phyloP scores from a whole-genome alignment of 140 eudicot genomes.

The Flaveria floridana region DNA sequence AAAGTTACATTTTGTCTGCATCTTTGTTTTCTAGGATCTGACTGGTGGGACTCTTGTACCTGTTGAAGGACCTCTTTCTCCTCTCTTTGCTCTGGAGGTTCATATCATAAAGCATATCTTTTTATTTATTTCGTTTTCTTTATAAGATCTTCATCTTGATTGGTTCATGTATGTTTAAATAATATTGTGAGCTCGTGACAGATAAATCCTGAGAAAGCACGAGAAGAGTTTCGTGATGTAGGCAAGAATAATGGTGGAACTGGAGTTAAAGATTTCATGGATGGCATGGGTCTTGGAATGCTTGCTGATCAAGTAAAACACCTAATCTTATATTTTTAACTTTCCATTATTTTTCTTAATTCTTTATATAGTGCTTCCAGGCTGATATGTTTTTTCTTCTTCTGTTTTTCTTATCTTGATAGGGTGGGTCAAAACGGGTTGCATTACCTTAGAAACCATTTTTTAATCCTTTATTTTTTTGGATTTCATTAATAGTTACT shows the following conservation, averaged over 20 bases:
- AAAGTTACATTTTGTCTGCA: slow-evolving; percentile 20
- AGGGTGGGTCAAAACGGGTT: neutral
- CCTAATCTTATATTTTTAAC: neutral
- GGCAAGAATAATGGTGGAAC: slow-evolving; percentile 72
- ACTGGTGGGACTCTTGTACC: slow-evolving; percentile 88
- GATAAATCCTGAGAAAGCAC: slow-evolving; percentile 92
- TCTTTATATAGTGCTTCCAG: neutral
- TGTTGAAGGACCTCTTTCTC: slow-evolving; percentile 82
- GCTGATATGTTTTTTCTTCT: neutral
- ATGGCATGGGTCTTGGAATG: slow-evolving; percentile 96
- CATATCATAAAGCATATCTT: slow-evolving; percentile 14
- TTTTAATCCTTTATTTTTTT: neutral
- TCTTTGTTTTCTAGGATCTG: slow-evolving; percentile 57
- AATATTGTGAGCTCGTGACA: slow-evolving; percentile 33
- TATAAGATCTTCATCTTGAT: neutral
- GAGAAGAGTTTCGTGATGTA: slow-evolving; percentile 85
- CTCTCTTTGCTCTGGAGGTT: slow-evolving; percentile 91
- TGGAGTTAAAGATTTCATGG: slow-evolving; percentile 94
- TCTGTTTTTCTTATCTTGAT: neutral
- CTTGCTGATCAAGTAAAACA: slow-evolving; percentile 73
- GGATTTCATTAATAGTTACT: neutral
- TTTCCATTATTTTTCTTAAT: slow-evolving; percentile 37
- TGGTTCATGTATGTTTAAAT: neutral
- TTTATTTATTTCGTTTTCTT: neutral
- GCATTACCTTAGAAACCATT: neutral